These are phyloP conservation scores for Starmera dryadoides DNA, from an alignment of 805 yeast genomes.

Conservation along the genomic window DNA sequence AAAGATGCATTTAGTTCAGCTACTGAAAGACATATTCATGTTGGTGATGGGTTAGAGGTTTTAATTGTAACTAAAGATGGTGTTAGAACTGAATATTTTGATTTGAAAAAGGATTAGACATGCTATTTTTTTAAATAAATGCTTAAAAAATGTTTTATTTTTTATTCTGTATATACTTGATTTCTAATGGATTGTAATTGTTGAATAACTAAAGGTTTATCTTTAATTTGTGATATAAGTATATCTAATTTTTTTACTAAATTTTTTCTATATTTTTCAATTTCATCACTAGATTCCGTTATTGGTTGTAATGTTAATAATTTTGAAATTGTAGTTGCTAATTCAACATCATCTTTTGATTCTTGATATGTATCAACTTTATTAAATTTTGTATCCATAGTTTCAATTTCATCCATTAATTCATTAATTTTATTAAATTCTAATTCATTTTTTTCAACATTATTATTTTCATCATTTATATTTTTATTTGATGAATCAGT, in stretches of 20 bases:
- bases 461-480: not conserved
- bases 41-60: conserved; percentile 94
- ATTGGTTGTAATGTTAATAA: not conserved
- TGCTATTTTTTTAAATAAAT: not conserved
- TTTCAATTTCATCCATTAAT: conserved; percentile 17
- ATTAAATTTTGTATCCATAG: conserved; percentile 4
- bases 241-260: conserved; percentile 3
- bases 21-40: conserved; percentile 96
- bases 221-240: conserved; percentile 3
- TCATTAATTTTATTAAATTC: conserved; percentile 8
- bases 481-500: conserved; percentile 1
- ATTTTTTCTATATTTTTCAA: not conserved
- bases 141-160: not conserved
- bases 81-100: conserved; percentile 72
- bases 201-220: not conserved
- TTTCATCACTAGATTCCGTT: not conserved
- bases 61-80: conserved; percentile 92
- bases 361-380: not conserved
- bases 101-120: conserved; percentile 76
- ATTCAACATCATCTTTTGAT: not conserved
- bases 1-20: conserved; percentile 94
- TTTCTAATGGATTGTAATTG: not conserved
- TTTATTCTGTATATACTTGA: not conserved
- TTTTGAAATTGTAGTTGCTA: not conserved
- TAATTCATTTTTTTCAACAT: not conserved